Evolutionary conservation across 2,329 filamentous ascomycete species (phyloP).

Genomic region (Zalaria sp.): DNA sequence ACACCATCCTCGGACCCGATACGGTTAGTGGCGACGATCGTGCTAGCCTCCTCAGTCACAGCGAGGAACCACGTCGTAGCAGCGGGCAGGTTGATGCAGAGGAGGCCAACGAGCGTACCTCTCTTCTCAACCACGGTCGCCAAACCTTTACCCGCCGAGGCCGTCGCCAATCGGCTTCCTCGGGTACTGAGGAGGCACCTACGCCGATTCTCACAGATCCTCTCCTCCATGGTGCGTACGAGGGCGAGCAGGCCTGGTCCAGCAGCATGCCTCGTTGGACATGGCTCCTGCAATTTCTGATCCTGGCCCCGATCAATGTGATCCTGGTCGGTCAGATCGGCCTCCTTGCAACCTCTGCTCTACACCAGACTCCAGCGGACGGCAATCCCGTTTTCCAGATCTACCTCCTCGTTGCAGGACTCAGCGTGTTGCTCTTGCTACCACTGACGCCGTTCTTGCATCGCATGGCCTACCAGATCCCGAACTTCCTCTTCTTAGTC

Average conservation of each 20-base stretch:
- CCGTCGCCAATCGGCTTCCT: conserved; percentile 5
- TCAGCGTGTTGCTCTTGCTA: conserved; percentile 58
- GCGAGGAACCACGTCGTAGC: conserved; percentile 4
- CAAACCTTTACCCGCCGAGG: conserved; percentile 9
- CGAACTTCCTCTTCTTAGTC: conserved; percentile 58
- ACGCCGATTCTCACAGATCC: conserved; percentile 12
- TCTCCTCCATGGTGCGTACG: conserved; percentile 33
- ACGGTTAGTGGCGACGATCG: neutral
- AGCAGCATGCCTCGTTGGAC: conserved; percentile 63
- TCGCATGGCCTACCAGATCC: conserved; percentile 70
- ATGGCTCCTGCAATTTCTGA: conserved; percentile 75
- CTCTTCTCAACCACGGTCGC: conserved; percentile 27
- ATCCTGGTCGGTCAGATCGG: conserved; percentile 65
- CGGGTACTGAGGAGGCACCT: conserved; percentile 10
- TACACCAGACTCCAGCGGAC: conserved; percentile 73
- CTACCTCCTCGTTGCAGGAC: conserved; percentile 53
- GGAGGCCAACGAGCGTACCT: conserved; percentile 40
- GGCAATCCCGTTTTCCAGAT: conserved; percentile 59
- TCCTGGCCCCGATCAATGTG: conserved; percentile 64
- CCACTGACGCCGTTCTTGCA: conserved; percentile 78
- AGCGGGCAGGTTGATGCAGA: conserved; percentile 22
- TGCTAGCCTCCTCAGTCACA: conserved; percentile 1
- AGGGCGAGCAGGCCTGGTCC: conserved; percentile 77
- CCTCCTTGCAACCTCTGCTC: conserved; percentile 55
- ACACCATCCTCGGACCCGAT: conserved; percentile 25